Evolutionary conservation across 2,329 filamentous ascomycete genomes (phyloP).

Genomic region (Harringtonia lauricola): DNA sequence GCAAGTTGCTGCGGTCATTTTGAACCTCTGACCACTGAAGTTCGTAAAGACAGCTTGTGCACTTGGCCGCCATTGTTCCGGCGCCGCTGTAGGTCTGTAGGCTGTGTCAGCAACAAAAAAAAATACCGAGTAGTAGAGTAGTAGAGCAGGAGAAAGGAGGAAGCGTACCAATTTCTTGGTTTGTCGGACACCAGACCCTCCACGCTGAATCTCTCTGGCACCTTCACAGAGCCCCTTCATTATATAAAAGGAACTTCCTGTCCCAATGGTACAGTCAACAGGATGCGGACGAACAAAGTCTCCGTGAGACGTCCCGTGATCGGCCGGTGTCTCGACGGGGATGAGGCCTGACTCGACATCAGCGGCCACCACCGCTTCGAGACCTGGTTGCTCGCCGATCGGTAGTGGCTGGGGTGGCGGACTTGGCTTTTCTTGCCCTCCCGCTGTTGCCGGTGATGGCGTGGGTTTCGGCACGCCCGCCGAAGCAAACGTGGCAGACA

Average conservation of each 20-base stretch:
- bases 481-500: background rate
- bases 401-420: background rate
- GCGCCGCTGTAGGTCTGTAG: conserved; percentile 18
- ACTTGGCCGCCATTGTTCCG: conserved; percentile 35
- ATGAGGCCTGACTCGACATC: conserved; percentile 12
- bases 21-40: conserved; percentile 42
- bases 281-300: background rate
- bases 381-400: conserved; percentile 3
- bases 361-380: conserved; percentile 3
- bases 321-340: conserved; percentile 6
- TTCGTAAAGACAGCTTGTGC: conserved; percentile 41
- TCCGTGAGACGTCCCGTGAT: background rate
- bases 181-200: conserved; percentile 38
- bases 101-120: background rate
- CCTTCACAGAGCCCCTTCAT: conserved; percentile 45
- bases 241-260: conserved; percentile 37
- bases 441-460: too few relatives aligned
- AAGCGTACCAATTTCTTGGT: conserved; percentile 35
- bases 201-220: conserved; percentile 36
- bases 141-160: conserved; percentile 4
- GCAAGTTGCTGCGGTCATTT: conserved; percentile 34
- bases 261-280: conserved; percentile 27
- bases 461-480: background rate
- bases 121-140: too few relatives aligned
- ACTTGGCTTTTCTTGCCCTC: background rate